Evolutionary conservation across 1,139 yeast species (phyloP).

Genomic region (Yamadazyma diddensiae): DNA sequence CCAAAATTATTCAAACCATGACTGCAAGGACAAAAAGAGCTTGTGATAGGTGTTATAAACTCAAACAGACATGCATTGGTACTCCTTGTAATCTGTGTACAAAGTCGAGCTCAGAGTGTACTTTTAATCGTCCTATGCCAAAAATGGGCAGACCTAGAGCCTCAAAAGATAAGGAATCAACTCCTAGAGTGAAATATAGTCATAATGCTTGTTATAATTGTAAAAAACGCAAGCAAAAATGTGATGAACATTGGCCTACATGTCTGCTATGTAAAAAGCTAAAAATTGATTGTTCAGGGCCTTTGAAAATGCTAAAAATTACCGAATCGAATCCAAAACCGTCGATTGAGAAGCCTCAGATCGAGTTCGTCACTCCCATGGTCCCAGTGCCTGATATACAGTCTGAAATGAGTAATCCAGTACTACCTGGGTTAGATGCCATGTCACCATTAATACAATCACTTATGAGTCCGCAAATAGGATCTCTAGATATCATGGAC

Average conservation of each 20-base stretch:
- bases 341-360: not conserved
- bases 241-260: constrained; percentile 55
- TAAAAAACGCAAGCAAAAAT: constrained; percentile 58
- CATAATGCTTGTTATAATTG: constrained; percentile 61
- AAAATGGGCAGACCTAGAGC: constrained; percentile 16
- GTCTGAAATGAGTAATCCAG: too few species aligned
- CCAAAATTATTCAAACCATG: not conserved
- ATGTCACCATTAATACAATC: not conserved
- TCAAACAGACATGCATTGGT: constrained; percentile 16
- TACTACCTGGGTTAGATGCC: too few species aligned
- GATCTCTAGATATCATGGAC: constrained; percentile 5
- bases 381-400: not conserved
- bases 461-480: not conserved
- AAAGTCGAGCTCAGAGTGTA: constrained; percentile 8
- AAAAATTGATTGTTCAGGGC: constrained; percentile 34
- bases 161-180: not conserved
- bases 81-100: constrained; percentile 14
- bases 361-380: not conserved
- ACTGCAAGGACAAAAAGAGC: constrained; percentile 9
- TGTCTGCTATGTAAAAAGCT: constrained; percentile 53
- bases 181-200: constrained; percentile 10
- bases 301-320: constrained; percentile 2
- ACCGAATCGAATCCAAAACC: not conserved
- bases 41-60: constrained; percentile 19
- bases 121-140: constrained; percentile 11